These are phyloP conservation scores for Talaromyces sp. DNA, from an alignment of 2,329 filamentous ascomycete genomes.

Conservation along the genomic window DNA sequence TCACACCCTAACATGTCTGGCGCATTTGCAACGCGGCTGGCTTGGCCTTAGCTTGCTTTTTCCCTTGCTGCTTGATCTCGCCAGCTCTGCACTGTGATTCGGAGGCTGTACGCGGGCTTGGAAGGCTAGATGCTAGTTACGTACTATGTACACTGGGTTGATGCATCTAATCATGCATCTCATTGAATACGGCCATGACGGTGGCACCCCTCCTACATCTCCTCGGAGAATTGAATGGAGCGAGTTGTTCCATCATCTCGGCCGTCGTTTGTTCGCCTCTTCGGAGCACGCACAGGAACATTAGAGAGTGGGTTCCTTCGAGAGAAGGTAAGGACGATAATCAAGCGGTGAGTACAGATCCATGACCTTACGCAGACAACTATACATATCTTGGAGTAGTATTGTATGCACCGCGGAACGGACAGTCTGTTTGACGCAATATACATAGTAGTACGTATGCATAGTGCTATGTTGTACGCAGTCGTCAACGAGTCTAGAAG, in stretches of 20 bases:
- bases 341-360: background rate
- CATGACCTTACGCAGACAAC: background rate
- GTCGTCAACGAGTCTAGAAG: background rate
- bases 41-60: background rate
- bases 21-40: background rate
- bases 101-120: background rate
- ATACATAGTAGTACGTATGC: background rate
- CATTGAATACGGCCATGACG: background rate
- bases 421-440: background rate
- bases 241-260: background rate
- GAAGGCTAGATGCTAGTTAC: background rate
- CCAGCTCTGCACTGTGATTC: background rate
- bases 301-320: no score
- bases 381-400: background rate
- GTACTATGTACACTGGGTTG: background rate
- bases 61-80: conserved; percentile 2
- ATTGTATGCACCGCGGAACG: background rate
- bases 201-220: background rate
- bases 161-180: conserved; percentile 7
- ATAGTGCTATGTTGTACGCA: background rate
- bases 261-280: background rate
- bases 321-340: background rate
- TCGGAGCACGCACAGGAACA: background rate
- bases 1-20: background rate
- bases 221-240: background rate